Evolutionary conservation across 2,329 filamentous ascomycete genomes (phyloP).

Genomic region (Fusarium siculi): DNA sequence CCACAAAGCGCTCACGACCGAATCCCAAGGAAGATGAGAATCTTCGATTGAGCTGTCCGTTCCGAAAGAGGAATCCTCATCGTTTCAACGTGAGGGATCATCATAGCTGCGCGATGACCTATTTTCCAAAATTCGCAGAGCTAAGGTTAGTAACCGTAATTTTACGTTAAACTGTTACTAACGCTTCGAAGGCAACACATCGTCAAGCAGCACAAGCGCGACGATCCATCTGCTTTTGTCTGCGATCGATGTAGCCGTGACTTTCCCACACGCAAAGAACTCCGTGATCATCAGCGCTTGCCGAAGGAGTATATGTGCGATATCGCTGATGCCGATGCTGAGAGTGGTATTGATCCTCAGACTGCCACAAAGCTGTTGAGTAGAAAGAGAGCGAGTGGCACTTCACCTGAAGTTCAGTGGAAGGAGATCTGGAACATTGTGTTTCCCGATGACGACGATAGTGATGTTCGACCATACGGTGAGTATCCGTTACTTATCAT

Average conservation of each 20-base stretch:
- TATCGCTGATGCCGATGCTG: conserved; percentile 53
- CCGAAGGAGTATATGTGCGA: conserved; percentile 56
- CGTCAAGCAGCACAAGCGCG: conserved; percentile 56
- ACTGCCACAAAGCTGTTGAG: conserved; percentile 54
- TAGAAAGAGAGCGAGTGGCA: conserved; percentile 52
- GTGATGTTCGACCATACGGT: conserved; percentile 47
- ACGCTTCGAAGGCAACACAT: conserved; percentile 51
- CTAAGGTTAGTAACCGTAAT: conserved; percentile 45
- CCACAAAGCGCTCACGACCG: conserved; percentile 46
- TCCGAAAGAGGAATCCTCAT: conserved; percentile 56
- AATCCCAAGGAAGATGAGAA: conserved; percentile 52
- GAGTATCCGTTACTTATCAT: not conserved
- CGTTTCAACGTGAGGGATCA: conserved; percentile 60
- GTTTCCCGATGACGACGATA: conserved; percentile 54
- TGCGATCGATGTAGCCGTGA: conserved; percentile 55
- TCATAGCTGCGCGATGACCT: conserved; percentile 56
- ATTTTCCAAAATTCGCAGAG: conserved; percentile 55
- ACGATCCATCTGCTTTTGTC: conserved; percentile 53
- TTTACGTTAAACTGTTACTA: not conserved
- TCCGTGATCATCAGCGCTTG: conserved; percentile 53
- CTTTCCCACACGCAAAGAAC: conserved; percentile 51
- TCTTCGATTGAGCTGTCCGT: conserved; percentile 56
- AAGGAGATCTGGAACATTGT: conserved; percentile 56
- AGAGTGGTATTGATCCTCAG: conserved; percentile 54
- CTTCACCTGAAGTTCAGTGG: conserved; percentile 53